phyloP scores from a whole-genome alignment of 129 eudicot species.

The Saussurea involucrata region DNA sequence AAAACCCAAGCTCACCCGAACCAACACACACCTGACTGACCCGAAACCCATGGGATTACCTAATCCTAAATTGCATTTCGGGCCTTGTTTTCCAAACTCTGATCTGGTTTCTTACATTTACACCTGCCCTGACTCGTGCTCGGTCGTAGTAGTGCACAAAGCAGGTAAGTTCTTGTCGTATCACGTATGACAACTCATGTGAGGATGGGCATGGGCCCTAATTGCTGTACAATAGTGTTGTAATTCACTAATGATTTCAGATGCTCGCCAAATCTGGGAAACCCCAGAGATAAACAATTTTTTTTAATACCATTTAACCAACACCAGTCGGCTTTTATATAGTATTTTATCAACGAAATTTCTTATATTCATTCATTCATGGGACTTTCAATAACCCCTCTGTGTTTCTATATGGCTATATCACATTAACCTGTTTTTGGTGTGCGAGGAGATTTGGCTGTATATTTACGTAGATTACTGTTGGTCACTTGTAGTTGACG shows the following conservation, averaged over 20 bases:
- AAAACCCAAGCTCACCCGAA: too few species aligned
- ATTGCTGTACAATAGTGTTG: background rate
- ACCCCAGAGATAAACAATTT: background rate
- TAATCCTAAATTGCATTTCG: too few species aligned
- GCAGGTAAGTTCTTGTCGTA: background rate
- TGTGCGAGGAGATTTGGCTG: background rate
- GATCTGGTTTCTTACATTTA: too few species aligned
- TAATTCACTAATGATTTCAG: background rate
- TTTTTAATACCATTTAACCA: background rate
- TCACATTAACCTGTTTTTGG: background rate
- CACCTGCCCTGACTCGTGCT: too few species aligned
- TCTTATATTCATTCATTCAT: background rate
- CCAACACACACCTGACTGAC: too few species aligned
- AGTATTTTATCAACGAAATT: background rate
- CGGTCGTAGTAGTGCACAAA: background rate
- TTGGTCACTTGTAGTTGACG: slow-evolving; percentile 2
- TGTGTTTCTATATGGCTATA: background rate
- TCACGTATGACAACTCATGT: background rate
- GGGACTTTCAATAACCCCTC: background rate
- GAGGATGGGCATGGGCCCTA: background rate
- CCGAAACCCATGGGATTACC: too few species aligned
- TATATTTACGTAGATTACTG: background rate
- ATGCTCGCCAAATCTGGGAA: background rate
- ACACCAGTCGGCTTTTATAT: background rate
- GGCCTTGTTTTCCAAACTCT: too few species aligned